Percentiles rank a stretch among this genome's conserved stretches.
These are phyloP conservation scores for Podaxis carcinomalis DNA, from an alignment of 768 basidiomycete genomes.

Conservation along the genomic window DNA sequence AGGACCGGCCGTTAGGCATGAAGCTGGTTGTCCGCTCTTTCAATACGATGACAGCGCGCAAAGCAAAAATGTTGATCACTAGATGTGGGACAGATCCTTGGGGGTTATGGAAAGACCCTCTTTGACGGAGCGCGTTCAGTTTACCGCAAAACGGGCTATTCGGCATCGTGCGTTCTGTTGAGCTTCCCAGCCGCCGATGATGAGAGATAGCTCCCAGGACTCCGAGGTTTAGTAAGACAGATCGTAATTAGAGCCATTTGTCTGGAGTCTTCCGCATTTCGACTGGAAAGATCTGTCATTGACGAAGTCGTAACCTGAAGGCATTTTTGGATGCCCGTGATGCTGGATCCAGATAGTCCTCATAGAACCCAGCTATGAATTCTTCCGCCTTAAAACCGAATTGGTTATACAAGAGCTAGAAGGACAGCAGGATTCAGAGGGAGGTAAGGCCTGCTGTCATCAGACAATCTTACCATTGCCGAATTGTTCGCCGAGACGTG, in stretches of 20 bases:
- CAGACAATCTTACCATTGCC: conserved; percentile 54
- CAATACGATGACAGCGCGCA: conserved; percentile 2
- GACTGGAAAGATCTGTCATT: conserved; percentile 20
- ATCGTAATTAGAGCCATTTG: not conserved
- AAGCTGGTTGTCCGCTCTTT: not conserved
- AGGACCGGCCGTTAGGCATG: not conserved
- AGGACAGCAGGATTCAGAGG: not conserved
- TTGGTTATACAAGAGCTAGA: conserved; percentile 73
- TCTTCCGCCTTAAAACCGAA: conserved; percentile 89
- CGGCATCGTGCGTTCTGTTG: conserved; percentile 5
- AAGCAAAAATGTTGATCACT: not conserved
- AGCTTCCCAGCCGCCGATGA: conserved; percentile 4
- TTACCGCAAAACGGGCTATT: not conserved
- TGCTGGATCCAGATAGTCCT: conserved; percentile 65
- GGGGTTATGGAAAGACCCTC: not conserved
- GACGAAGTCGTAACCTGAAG: conserved; percentile 70
- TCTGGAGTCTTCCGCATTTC: not conserved
- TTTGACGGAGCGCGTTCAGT: not conserved
- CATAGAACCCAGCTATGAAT: conserved; percentile 79
- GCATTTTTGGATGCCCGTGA: conserved; percentile 79
- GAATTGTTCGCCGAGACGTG: conserved; percentile 81
- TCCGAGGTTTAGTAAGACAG: not conserved
- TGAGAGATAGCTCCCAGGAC: conserved; percentile 1
- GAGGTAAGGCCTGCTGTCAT: not conserved
- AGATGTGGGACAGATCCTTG: not conserved